Percentiles rank a stretch among this genome's conserved stretches.
phyloP scores from a whole-genome alignment of 2,329 filamentous ascomycete genomes.

The Hirsutella minnesotensis region DNA sequence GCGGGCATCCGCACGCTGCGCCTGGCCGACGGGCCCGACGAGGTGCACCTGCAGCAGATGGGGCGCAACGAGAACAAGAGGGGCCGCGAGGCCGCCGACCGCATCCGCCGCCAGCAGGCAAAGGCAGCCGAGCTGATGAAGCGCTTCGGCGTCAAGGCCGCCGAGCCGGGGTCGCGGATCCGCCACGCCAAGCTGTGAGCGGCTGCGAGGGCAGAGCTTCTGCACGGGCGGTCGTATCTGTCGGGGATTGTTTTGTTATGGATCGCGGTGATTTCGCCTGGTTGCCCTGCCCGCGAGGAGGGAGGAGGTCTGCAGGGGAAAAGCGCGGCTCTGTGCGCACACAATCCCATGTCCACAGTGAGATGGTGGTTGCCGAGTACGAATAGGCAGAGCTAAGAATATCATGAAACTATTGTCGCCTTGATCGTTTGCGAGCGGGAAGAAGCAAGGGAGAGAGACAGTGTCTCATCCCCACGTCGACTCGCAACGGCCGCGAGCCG shows the following conservation, averaged over 20 bases:
- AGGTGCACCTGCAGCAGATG: constrained; percentile 81
- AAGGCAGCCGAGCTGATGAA: constrained; percentile 55
- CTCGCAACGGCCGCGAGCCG: too few relatives aligned
- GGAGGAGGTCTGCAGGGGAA: not conserved
- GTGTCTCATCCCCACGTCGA: too few relatives aligned
- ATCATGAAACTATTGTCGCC: not conserved
- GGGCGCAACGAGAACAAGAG: constrained; percentile 70
- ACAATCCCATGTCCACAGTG: too few relatives aligned
- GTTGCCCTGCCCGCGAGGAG: not conserved
- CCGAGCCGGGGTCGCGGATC: constrained; percentile 41
- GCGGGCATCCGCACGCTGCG: constrained; percentile 68
- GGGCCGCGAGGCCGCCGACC: constrained; percentile 45
- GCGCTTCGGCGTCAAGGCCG: constrained; percentile 36
- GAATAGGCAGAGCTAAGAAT: too few relatives aligned
- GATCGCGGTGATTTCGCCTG: too few relatives aligned
- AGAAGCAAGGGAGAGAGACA: too few relatives aligned
- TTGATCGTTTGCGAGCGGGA: not conserved
- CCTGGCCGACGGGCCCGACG: constrained; percentile 88
- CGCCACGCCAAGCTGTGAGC: constrained; percentile 27
- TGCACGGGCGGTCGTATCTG: too few relatives aligned
- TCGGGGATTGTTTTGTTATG: too few relatives aligned
- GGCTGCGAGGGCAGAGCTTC: not conserved
- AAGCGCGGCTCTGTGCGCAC: not conserved
- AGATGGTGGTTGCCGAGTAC: too few relatives aligned
- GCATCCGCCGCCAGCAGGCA: constrained; percentile 51